Base-by-base conservation (phyloP, 2,329 filamentous ascomycete genomes). In the Thermomyces lanuginosus region DNA sequence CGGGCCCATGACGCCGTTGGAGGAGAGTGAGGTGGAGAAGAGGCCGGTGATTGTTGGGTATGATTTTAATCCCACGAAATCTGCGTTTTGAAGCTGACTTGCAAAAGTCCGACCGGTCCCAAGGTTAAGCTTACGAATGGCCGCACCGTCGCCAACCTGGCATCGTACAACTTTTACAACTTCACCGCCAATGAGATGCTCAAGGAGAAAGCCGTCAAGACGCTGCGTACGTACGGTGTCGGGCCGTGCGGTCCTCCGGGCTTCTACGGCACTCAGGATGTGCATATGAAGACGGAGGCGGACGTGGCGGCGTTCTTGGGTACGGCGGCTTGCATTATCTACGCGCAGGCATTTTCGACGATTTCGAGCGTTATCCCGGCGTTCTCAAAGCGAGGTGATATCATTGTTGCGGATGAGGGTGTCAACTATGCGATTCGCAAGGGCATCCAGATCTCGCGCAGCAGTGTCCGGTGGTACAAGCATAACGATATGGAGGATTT, bases 201-300 rank as follows among this genome's bases (percentile, higher is more conserved):
- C 44, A 92, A 92, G 47, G 83, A 93, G 42, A 91, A 92, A 53
- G 89, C 86, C 1, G 83, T 98, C 36, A 76, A 86, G 51, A 91
- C 84, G 0, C 68, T 98, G 20, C 79, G 86, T 33, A 92, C 80
- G 11, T 98, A 98, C 44, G 89, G 89, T 30, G 91, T 98, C 21
- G 91, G 89, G 6, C 86, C 89, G 31, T 98, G 89, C 49, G 89
- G 89, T 11, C 89, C 89, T 10, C 89, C 89, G 4, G 84, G 92
- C 37, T 98, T 98, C 60, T 98, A 98, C 58, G 89, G 84, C 38
- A 98, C 83, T 16, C 86, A 95, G 52, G 89, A 98, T 55, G 84
- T 95, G 23, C 89, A 98, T 55, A 86, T 93, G 71, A 89, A 91
- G 61, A 83, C 82, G 9, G 89, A 98, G 57, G 72, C 80, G 30